A percentile compares a stretch with the other conserved stretches of the same genome.
These are phyloP conservation scores for Morella rubra DNA, from an alignment of 306 rosid species.

Conservation along the genomic window DNA sequence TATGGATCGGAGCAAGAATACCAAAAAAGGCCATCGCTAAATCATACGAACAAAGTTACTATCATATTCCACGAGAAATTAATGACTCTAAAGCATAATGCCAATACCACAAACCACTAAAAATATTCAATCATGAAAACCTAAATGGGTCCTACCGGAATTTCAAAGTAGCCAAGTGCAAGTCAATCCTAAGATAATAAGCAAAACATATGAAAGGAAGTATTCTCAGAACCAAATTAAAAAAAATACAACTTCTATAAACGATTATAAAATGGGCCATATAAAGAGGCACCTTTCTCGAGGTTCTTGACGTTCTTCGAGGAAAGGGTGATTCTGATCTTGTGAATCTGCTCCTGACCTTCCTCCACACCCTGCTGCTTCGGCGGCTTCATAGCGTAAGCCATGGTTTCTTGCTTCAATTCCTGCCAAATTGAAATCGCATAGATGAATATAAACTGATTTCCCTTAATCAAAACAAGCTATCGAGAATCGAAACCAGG, in stretches of 20 bases:
- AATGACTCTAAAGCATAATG: too few relatives aligned
- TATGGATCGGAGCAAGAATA: too few relatives aligned
- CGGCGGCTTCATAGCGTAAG: conserved; percentile 58
- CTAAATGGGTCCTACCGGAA: background rate
- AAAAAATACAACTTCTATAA: background rate
- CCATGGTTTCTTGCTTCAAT: background rate
- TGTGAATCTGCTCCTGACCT: conserved; percentile 67
- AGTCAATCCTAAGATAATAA: background rate
- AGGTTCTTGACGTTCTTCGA: conserved; percentile 82
- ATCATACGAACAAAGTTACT: too few relatives aligned
- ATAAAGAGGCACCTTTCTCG: conserved; percentile 58
- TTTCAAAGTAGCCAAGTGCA: background rate
- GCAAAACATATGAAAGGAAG: background rate
- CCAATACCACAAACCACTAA: background rate
- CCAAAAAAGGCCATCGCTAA: background rate
- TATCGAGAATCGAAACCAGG: too few relatives aligned
- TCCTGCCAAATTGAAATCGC: background rate
- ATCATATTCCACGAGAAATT: too few relatives aligned
- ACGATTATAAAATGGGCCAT: background rate
- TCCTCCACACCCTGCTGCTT: conserved; percentile 79
- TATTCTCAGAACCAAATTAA: background rate
- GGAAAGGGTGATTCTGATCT: conserved; percentile 90
- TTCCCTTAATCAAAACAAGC: too few relatives aligned
- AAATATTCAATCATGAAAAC: too few relatives aligned
- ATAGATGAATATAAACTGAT: background rate